These are phyloP conservation scores for Lachnellula occidentalis DNA, from an alignment of 2,329 filamentous ascomycete genomes.

Conservation along the genomic window DNA sequence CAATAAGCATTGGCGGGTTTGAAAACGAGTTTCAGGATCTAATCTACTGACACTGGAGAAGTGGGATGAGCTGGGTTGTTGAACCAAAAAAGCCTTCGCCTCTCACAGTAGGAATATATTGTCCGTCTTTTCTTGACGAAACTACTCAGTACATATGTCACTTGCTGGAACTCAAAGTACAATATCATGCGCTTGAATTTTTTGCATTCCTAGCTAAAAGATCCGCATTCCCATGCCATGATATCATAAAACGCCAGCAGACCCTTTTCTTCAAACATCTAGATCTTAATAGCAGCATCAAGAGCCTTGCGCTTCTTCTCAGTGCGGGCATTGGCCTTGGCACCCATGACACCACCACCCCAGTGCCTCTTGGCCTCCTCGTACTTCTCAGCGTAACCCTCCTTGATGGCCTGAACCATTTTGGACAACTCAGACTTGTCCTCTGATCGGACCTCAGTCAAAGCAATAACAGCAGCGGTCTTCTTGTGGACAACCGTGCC, in stretches of 20 bases:
- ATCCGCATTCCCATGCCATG: slow-evolving; percentile 26
- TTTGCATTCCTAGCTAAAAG: slow-evolving; percentile 28
- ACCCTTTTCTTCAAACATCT: slow-evolving; percentile 37
- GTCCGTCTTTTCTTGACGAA: too few species aligned
- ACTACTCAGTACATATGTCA: not conserved
- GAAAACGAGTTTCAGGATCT: too few species aligned
- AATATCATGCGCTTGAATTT: slow-evolving; percentile 33
- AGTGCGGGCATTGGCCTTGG: slow-evolving; percentile 75
- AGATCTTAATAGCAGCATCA: slow-evolving; percentile 97
- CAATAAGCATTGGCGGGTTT: too few species aligned
- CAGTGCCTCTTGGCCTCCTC: slow-evolving; percentile 89
- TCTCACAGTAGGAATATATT: too few species aligned
- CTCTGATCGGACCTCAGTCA: slow-evolving; percentile 95
- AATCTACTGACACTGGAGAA: too few species aligned
- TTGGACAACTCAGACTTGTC: slow-evolving; percentile 98
- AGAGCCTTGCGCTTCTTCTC: slow-evolving; percentile 75
- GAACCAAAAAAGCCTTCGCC: too few species aligned
- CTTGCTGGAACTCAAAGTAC: slow-evolving; percentile 17
- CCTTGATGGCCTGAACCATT: slow-evolving; percentile 93
- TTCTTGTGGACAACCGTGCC: slow-evolving; percentile 99
- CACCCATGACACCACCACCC: slow-evolving; percentile 99
- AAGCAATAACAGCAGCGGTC: slow-evolving; percentile 92
- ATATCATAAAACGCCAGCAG: slow-evolving; percentile 31
- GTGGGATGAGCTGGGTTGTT: too few species aligned
- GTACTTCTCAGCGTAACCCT: slow-evolving; percentile 94